A percentile compares a stretch with the other conserved stretches of the same genome.
Conservation (phyloP, 768 basidiomycete species). For the Mycena polygramma region DNA sequence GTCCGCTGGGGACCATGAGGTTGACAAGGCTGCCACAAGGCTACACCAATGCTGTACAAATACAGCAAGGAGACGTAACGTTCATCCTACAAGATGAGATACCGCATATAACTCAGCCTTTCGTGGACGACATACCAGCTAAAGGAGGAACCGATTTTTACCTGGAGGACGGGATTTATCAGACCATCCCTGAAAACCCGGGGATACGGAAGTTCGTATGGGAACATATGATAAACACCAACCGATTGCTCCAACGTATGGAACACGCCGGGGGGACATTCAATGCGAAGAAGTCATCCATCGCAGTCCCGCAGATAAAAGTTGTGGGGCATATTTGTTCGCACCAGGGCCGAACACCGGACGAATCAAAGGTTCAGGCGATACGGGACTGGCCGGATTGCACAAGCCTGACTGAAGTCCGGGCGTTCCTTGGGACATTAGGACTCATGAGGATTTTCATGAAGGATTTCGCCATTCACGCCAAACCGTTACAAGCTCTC, state of each 20-base stretch:
- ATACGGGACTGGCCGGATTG: too few relatives aligned
- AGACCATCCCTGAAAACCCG: not conserved
- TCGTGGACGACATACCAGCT: too few relatives aligned
- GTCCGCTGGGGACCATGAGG: not conserved
- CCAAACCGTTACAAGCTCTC: not conserved
- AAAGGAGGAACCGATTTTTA: not conserved
- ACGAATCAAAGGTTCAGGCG: too few relatives aligned
- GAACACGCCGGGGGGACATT: too few relatives aligned
- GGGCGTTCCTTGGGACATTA: not conserved
- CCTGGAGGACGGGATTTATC: not conserved
- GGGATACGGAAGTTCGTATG: not conserved
- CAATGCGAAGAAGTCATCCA: not conserved
- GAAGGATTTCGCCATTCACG: not conserved
- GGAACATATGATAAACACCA: not conserved
- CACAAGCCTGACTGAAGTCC: too few relatives aligned
- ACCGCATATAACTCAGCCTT: too few relatives aligned
- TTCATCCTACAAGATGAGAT: too few relatives aligned
- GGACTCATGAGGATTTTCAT: conserved; percentile 1
- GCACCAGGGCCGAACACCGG: too few relatives aligned
- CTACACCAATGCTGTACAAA: not conserved
- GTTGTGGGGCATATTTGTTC: conserved; percentile 6
- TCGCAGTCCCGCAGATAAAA: not conserved
- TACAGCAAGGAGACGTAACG: not conserved
- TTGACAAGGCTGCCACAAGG: not conserved
- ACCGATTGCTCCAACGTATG: not conserved